These are phyloP conservation scores for Alternaria postmessia DNA, from an alignment of 2,329 filamentous ascomycete genomes.

Conservation along the genomic window DNA sequence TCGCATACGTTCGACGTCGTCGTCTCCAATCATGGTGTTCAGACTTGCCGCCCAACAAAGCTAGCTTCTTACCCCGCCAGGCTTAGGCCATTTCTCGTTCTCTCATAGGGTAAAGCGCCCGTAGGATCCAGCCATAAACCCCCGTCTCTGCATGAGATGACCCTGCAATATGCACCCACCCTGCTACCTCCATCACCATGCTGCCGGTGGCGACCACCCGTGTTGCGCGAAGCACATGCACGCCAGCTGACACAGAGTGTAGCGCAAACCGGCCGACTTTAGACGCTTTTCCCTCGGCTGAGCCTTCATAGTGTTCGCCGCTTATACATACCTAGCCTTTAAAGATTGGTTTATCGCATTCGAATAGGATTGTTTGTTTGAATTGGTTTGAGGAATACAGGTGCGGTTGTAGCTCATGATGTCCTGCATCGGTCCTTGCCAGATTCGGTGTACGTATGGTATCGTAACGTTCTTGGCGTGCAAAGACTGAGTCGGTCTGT, in stretches of 20 bases:
- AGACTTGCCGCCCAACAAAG: background rate
- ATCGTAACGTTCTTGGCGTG: too few relatives aligned
- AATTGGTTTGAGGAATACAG: background rate
- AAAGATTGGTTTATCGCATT: background rate
- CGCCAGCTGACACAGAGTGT: background rate
- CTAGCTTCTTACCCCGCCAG: conserved; percentile 6
- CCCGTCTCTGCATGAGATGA: background rate
- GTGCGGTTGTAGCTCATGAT: background rate
- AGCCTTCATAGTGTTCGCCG: background rate
- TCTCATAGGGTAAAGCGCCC: conserved; percentile 2
- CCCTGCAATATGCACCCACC: background rate
- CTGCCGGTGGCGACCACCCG: background rate
- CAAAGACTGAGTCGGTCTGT: too few relatives aligned
- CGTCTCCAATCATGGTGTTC: background rate
- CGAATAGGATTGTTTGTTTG: background rate
- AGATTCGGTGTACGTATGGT: too few relatives aligned
- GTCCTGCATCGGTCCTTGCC: background rate
- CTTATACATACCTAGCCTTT: background rate
- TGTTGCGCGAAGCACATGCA: background rate
- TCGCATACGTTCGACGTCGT: background rate
- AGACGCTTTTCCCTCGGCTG: background rate
- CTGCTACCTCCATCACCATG: background rate
- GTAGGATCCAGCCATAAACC: background rate
- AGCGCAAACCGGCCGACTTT: background rate
- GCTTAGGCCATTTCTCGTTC: background rate